A percentile compares a stretch with the other conserved stretches of the same genome.
These are phyloP conservation scores for Corchorus olitorius DNA, from an alignment of 345 rosid species.

Conservation along the genomic window DNA sequence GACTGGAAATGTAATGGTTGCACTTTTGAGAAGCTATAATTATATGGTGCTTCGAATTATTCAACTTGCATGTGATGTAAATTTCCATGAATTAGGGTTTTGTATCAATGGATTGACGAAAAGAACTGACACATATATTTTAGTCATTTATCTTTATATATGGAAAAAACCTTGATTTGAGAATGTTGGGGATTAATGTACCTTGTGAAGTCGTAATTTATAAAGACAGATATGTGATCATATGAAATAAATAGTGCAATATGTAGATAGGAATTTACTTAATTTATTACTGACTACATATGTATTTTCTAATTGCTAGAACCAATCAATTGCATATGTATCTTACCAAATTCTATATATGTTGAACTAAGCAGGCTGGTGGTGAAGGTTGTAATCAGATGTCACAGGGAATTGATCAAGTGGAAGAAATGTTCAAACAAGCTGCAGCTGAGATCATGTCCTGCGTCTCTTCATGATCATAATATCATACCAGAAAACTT, in stretches of 20 bases:
- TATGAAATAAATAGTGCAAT: no score
- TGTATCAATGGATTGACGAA: no score
- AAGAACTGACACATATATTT: no score
- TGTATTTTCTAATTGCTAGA: background rate
- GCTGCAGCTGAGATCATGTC: slow-evolving; percentile 57
- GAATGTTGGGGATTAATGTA: background rate
- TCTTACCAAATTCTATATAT: background rate
- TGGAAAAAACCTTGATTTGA: no score
- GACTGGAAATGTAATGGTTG: no score
- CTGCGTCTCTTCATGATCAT: slow-evolving; percentile 43
- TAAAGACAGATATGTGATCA: no score
- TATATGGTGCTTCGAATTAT: no score
- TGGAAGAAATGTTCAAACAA: slow-evolving; percentile 57
- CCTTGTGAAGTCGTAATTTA: background rate
- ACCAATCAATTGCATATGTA: background rate
- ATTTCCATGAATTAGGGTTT: no score
- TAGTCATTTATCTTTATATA: no score
- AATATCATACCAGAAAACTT: slow-evolving; percentile 12
- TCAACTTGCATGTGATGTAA: no score
- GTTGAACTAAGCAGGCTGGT: slow-evolving; percentile 29
- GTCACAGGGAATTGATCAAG: slow-evolving; percentile 34
- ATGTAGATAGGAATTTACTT: no score
- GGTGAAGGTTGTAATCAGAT: slow-evolving; percentile 38
- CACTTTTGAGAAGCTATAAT: no score
- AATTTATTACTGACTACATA: background rate